Evolutionary conservation across 371 early-diverging fungal genomes (phyloP).

Genomic region (Cokeromyces recurvatus): DNA sequence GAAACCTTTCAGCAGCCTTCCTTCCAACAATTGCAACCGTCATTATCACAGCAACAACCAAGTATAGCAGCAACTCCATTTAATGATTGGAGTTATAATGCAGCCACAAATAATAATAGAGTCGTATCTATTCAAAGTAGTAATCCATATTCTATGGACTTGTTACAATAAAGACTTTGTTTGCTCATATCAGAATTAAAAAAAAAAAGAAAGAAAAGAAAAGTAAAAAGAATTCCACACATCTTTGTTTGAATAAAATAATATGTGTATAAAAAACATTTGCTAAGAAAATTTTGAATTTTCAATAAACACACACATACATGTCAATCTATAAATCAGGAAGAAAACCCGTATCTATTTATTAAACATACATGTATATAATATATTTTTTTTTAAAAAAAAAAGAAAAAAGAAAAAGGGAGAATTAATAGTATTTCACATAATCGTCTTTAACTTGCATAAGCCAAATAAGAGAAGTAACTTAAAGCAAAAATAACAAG

Average conservation of each 20-base stretch:
- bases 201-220: too few species aligned
- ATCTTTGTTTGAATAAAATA: too few species aligned
- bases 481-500: neutral
- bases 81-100: constrained; percentile 27
- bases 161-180: constrained; percentile 26
- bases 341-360: too few species aligned
- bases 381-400: too few species aligned
- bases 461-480: constrained; percentile 32
- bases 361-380: too few species aligned
- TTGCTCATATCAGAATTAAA: too few species aligned
- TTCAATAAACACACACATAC: too few species aligned
- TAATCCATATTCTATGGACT: constrained; percentile 48
- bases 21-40: constrained; percentile 12
- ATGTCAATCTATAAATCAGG: too few species aligned
- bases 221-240: too few species aligned
- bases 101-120: constrained; percentile 22
- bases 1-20: constrained; percentile 9
- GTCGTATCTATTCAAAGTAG: constrained; percentile 21
- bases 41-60: constrained; percentile 14
- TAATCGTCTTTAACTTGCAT: constrained; percentile 48
- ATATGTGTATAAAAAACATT: too few species aligned
- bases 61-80: constrained; percentile 16
- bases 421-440: constrained; percentile 14
- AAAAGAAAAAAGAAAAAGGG: too few species aligned
- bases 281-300: too few species aligned